A percentile compares a stretch with the other conserved stretches of the same genome.
Evolutionary conservation across 352 stramenopile species (phyloP).

Genomic region (Pythium sp.): DNA sequence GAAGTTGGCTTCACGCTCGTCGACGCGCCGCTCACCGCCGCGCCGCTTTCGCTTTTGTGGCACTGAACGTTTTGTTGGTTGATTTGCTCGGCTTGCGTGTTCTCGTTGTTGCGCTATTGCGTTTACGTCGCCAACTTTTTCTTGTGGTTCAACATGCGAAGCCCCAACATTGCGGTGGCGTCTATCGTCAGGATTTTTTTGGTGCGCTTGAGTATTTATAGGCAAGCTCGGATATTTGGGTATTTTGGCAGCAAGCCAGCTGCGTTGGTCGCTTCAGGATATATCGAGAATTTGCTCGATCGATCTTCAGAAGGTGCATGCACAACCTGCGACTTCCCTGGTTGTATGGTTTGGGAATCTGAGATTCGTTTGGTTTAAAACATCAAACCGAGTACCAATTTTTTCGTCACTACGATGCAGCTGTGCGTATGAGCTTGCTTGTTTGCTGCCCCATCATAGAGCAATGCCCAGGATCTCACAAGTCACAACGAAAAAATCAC

Average conservation of each 20-base stretch:
- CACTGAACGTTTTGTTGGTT: background rate
- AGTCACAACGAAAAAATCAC: background rate
- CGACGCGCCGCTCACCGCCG: constrained; percentile 7
- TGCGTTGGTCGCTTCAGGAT: background rate
- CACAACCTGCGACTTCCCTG: background rate
- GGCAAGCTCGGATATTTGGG: background rate
- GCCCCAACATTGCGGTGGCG: background rate
- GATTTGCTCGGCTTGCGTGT: background rate
- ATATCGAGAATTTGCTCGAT: background rate
- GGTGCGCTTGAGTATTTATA: background rate
- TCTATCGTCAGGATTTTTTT: background rate
- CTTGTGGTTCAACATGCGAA: constrained; percentile 10
- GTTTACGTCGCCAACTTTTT: constrained; percentile 10
- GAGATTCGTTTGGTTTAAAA: background rate
- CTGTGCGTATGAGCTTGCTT: background rate
- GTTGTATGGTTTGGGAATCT: background rate
- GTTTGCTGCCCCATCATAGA: background rate
- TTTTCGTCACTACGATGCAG: background rate
- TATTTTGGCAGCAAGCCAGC: constrained; percentile 1
- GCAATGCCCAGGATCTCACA: no score
- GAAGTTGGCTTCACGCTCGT: constrained; percentile 6
- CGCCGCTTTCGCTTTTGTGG: background rate
- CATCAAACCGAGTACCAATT: background rate
- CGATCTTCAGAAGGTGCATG: background rate
- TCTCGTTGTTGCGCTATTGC: background rate